phyloP scores from a whole-genome alignment of 192 early-diverging fungal species.

The Mortierella hygrophila region DNA sequence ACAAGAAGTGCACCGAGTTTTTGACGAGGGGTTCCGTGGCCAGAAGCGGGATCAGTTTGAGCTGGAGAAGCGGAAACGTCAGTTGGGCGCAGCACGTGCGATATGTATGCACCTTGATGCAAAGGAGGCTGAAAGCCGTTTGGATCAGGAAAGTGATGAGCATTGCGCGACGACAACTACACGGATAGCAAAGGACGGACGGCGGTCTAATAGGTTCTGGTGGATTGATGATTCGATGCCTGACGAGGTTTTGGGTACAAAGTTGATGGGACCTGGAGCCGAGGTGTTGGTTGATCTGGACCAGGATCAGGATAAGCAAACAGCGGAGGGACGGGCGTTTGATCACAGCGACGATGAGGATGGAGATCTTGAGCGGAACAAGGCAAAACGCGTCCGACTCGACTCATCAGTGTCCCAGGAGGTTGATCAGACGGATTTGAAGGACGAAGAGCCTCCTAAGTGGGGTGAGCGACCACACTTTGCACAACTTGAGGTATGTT shows the following conservation, averaged over 20 bases:
- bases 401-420: slow-evolving; percentile 19
- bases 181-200: neutral
- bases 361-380: slow-evolving; percentile 24
- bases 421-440: neutral
- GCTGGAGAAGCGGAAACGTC: slow-evolving; percentile 45
- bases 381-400: slow-evolving; percentile 39
- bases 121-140: slow-evolving; percentile 19
- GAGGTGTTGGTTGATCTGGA: neutral
- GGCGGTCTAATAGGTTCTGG: slow-evolving; percentile 47
- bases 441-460: slow-evolving; percentile 50
- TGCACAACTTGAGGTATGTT: slow-evolving; percentile 27
- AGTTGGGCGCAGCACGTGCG: slow-evolving; percentile 48
- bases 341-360: slow-evolving; percentile 34
- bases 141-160: neutral
- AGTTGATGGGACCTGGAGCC: slow-evolving; percentile 36
- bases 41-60: slow-evolving; percentile 44
- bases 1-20: slow-evolving; percentile 32
- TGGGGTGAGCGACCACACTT: slow-evolving; percentile 41
- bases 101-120: slow-evolving; percentile 60
- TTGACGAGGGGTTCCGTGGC: slow-evolving; percentile 57
- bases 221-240: slow-evolving; percentile 41
- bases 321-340: neutral
- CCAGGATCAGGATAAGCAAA: neutral
- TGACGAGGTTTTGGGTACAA: slow-evolving; percentile 42
- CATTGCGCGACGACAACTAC: neutral